Evolutionary conservation across 2,329 filamentous ascomycete genomes (phyloP), one percentile per base, ranked within the genome.

Genomic region (Pyrenophora graminea): DNA sequence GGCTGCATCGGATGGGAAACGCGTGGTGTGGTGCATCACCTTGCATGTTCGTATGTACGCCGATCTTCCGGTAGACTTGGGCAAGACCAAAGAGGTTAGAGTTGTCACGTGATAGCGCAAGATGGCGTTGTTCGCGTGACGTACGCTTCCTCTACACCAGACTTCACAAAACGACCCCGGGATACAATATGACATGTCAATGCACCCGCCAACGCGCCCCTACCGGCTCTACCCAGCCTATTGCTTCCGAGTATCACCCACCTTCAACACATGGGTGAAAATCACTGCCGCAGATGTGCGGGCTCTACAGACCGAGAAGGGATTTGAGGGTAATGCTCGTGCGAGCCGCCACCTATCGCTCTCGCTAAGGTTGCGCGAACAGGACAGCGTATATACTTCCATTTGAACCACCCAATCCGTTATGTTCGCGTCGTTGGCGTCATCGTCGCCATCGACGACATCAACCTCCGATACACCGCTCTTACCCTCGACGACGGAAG

Each of bases 231-330:
- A 85, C 56, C 82, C 84, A 13, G 80, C 80, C 32, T 84, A 80
- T 67, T 85, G 82, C 75, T 85, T 84, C 69, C 71, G 74, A 39
- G 77, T 76, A 31, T 86, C 85, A 5, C 80, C 81, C n/a, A 87
- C 85, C 7, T 85, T 80, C 70, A 79, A 81, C 71, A 68, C 76
- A 65, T 87, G 85, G 85, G 84, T 85, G 69, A 85, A 85, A 65
- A 75, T 87, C 57, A 79, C 80, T 1, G 76, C 77, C 13, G 72
- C 74, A 23, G 81, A 85, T 68, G 77, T 87, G 33, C 82, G 83
- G 62, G 70, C 70, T 7, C 71, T 86, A 30, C 73, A 74, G 19
- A 69, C 72, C 45, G 75, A 78, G 37, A 68, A 64, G 6, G 79
- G 76, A 2, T 85, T 81, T 62, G 76, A 78, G 72, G 81, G 82